These are phyloP conservation scores for Acacia acuminata DNA, from an alignment of 306 rosid genomes.

Conservation along the genomic window DNA sequence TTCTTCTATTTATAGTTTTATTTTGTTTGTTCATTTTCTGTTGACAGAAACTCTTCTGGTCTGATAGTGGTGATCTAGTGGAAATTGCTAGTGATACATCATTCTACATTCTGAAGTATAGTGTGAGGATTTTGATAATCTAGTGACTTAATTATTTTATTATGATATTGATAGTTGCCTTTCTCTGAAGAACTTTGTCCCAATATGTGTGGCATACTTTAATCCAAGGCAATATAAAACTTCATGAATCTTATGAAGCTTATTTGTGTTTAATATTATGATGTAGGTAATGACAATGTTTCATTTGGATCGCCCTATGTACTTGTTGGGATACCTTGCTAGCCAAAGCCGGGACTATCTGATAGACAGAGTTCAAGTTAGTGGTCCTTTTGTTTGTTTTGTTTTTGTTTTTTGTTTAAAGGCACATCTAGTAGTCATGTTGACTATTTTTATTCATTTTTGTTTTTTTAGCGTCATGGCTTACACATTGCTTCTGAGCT, in stretches of 20 bases:
- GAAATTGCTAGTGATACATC: conserved; percentile 88
- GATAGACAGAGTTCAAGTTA: conserved; percentile 98
- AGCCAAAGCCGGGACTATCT: conserved; percentile 92
- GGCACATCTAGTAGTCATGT: conserved; percentile 5
- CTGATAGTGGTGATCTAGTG: conserved; percentile 96
- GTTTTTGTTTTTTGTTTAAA: conserved; percentile 26
- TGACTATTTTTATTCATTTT: conserved; percentile 21
- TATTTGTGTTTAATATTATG: conserved; percentile 37
- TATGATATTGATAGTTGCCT: neutral
- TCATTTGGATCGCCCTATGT: conserved; percentile 99
- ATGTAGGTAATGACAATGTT: conserved; percentile 94
- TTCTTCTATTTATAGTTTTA: conserved; percentile 11
- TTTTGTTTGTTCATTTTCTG: neutral
- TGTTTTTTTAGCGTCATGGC: conserved; percentile 76
- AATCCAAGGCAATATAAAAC: neutral
- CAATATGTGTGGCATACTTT: neutral
- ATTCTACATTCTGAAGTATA: conserved; percentile 94
- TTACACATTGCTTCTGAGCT: conserved; percentile 88
- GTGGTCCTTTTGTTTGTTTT: conserved; percentile 37
- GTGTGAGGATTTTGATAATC: conserved; percentile 55
- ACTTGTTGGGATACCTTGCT: conserved; percentile 97
- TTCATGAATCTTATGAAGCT: conserved; percentile 23
- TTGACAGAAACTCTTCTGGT: conserved; percentile 93
- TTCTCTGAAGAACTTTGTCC: neutral
- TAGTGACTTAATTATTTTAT: conserved; percentile 16